phyloP scores from a whole-genome alignment of 345 rosid genomes.

The Brassica napus region DNA sequence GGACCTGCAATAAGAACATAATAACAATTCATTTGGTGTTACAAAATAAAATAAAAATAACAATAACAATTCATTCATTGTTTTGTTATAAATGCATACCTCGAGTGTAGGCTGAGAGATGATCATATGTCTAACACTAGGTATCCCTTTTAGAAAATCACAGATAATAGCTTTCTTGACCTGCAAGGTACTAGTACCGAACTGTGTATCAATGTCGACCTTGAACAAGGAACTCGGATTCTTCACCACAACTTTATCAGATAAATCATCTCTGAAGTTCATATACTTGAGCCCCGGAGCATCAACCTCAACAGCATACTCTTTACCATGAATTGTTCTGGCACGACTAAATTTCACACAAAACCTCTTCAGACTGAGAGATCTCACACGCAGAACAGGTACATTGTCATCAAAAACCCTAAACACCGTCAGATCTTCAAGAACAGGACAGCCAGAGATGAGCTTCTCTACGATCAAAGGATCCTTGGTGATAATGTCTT shows the following conservation, averaged over 20 bases:
- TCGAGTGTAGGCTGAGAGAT: not conserved
- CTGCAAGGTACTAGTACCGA: not conserved
- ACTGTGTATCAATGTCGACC: not conserved
- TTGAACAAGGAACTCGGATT: conserved; percentile 6
- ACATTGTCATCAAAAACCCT: not conserved
- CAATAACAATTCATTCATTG: not conserved
- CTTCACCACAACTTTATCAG: not conserved
- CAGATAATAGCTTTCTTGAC: not conserved
- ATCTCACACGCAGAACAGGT: not conserved
- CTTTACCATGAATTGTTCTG: too few species aligned
- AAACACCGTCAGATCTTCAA: not conserved
- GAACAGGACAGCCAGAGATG: conserved; percentile 13
- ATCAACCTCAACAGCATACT: conserved; percentile 16
- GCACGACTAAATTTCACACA: not conserved
- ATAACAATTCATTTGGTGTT: not conserved
- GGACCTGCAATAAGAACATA: conserved; percentile 2
- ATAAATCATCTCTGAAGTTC: not conserved
- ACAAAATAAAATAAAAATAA: not conserved
- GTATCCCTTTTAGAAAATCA: not conserved
- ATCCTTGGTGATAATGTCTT: not conserved
- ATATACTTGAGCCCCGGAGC: conserved; percentile 1
- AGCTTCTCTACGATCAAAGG: conserved; percentile 12
- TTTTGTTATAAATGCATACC: not conserved
- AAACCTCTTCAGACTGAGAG: conserved; percentile 12
- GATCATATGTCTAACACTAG: conserved; percentile 23